Evolutionary conservation across 2,329 filamentous ascomycete genomes (phyloP).

Genomic region (Stagonosporopsis cucurbitacearum): DNA sequence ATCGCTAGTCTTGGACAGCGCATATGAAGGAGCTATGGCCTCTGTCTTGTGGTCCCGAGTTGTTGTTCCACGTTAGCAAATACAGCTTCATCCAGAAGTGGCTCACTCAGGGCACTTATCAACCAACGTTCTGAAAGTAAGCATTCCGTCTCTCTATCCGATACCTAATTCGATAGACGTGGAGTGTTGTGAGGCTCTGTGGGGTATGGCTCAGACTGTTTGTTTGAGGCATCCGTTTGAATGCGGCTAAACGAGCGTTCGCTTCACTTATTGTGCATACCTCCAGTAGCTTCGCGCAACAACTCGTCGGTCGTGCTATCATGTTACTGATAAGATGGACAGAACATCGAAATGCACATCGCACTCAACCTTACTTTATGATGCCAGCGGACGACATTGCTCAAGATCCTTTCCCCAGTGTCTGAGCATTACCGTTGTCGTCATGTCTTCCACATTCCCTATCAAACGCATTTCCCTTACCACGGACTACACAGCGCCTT

Average conservation of each 20-base stretch:
- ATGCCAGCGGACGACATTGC: neutral
- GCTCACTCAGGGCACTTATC: neutral
- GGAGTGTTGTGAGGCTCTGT: neutral
- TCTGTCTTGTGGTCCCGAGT: neutral
- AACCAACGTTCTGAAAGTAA: neutral
- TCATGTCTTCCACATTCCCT: slow-evolving; percentile 15
- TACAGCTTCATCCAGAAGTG: neutral
- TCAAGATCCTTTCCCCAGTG: neutral
- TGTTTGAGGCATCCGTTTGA: neutral
- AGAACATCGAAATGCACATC: neutral
- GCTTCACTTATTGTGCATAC: neutral
- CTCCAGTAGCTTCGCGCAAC: neutral
- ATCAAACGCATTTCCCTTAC: slow-evolving; percentile 27
- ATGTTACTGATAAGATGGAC: neutral
- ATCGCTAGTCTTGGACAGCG: neutral
- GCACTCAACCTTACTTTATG: neutral
- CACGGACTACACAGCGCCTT: slow-evolving; percentile 34
- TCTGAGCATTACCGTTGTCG: neutral
- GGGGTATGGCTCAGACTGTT: neutral
- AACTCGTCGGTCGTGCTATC: neutral
- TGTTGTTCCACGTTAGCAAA: neutral
- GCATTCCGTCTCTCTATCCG: neutral
- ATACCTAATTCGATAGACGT: neutral
- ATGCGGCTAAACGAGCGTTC: neutral
- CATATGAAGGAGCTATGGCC: slow-evolving; percentile 1